phyloP scores from a whole-genome alignment of 108 stramenopile species.

The Cyclotella cryptica region DNA sequence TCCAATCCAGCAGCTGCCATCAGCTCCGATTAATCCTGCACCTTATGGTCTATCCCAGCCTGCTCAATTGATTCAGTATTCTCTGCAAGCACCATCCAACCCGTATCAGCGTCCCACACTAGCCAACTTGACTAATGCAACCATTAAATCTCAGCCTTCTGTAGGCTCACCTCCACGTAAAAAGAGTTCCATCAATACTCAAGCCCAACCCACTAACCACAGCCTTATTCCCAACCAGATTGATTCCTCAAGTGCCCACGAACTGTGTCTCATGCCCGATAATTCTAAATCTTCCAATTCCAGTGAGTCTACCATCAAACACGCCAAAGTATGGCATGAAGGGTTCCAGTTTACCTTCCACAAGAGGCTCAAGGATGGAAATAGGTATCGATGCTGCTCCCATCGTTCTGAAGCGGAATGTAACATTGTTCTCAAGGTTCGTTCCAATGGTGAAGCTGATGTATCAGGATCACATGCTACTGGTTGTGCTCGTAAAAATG shows the following conservation, averaged over 20 bases:
- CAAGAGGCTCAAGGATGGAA: not conserved
- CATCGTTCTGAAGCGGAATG: not conserved
- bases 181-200: not conserved
- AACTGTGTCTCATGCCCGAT: not conserved
- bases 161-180: not conserved
- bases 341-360: slow-evolving; percentile 1
- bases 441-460: not conserved
- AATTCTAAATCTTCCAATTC: not conserved
- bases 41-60: not conserved
- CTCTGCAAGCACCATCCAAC: not conserved
- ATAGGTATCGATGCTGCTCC: not conserved
- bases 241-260: not conserved
- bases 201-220: not conserved
- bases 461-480: not conserved
- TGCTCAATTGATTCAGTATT: not conserved
- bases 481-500: slow-evolving; percentile 5
- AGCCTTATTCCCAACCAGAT: not conserved
- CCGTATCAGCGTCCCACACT: not conserved
- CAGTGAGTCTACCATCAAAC: not conserved
- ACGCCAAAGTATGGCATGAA: not conserved
- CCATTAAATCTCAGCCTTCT: not conserved
- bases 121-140: not conserved
- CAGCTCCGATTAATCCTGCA: not conserved
- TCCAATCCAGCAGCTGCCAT: not conserved
- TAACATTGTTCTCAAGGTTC: not conserved